These are phyloP conservation scores for Lasiodiplodia gonubiensis DNA, from an alignment of 2,329 filamentous ascomycete genomes.

Conservation along the genomic window DNA sequence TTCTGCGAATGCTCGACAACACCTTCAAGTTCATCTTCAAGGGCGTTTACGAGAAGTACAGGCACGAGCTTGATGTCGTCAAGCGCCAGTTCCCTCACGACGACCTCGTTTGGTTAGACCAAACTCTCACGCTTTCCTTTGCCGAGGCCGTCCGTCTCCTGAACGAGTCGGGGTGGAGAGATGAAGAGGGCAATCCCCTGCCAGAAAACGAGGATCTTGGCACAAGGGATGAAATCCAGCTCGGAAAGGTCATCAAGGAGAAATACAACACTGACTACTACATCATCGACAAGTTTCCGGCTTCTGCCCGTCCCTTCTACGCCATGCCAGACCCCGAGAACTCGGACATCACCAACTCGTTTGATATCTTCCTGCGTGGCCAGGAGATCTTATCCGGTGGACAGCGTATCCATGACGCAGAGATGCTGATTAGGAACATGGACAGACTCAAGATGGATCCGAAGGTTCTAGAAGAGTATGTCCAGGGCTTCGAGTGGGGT, in stretches of 20 bases:
- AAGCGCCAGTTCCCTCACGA: constrained; percentile 85
- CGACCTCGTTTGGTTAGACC: constrained; percentile 83
- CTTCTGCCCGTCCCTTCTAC: constrained; percentile 85
- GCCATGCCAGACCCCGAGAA: constrained; percentile 82
- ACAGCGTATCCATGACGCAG: constrained; percentile 86
- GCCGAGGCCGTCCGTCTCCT: constrained; percentile 79
- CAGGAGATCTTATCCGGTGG: constrained; percentile 93
- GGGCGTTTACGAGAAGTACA: constrained; percentile 71
- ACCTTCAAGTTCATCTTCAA: constrained; percentile 81
- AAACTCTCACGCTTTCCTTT: constrained; percentile 84
- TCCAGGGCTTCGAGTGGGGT: constrained; percentile 85
- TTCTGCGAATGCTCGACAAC: constrained; percentile 76
- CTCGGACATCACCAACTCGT: constrained; percentile 80
- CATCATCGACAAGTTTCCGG: constrained; percentile 90
- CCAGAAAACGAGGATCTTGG: constrained; percentile 79
- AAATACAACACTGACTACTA: constrained; percentile 92
- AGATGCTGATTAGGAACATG: constrained; percentile 79
- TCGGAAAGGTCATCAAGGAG: constrained; percentile 83
- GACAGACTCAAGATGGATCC: constrained; percentile 75
- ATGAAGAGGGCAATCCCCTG: constrained; percentile 75
- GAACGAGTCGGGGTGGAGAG: constrained; percentile 75
- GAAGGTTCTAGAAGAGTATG: constrained; percentile 86
- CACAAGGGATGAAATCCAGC: constrained; percentile 83
- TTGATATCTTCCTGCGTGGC: constrained; percentile 91
- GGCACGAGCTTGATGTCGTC: constrained; percentile 76